Evolutionary conservation across 495 filamentous ascomycete genomes (phyloP), one percentile per base, ranked within the genome.

Genomic region (Penicillium salamii): DNA sequence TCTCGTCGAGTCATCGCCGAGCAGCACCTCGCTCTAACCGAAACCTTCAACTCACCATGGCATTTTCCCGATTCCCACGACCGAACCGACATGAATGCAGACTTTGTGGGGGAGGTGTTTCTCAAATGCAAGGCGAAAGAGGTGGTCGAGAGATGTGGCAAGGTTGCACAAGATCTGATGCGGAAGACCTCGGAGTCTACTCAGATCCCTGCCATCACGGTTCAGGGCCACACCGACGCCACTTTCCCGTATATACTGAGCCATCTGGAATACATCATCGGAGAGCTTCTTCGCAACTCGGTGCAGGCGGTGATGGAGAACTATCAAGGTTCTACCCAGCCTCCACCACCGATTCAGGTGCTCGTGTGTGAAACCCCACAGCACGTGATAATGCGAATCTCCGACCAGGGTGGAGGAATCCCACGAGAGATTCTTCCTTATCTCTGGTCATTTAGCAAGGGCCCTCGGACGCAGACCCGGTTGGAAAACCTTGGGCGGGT

Each of bases 171-270:
- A 38, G 78, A 85, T 32, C 77, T 96, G 37, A 82, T 86, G 20
- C 76, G 75, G 40, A 77, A 85, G 49, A 87, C 83, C 28, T 90
- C 92, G 53, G 87, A 86, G 1, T 72, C 84, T 5, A 74, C 82
- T 40, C 68, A 77, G 24, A 78, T 99, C 1, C 93, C 93, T 13
- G 81, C 88, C 47, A 88, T 99, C 65, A 78, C 74, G n/a, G 78
- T 99, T 40, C 78, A 87, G 54, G 93, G 93, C 8, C 91, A 97
- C 59, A 70, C 91, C 5, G 82, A 89, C 6, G 90, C 90, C 0
- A 96, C 85, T 7, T 97, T 99, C 63, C 95, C 95, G 2, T 99
- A 96, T 53, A 97, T 97, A 50, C 80, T 95, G 15, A 92, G 86
- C 57, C 95, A 97, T 63, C 76, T 99, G 41, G 90, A 99, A 70